Percentiles rank a stretch among this genome's conserved stretches.
phyloP scores from a whole-genome alignment of 1,139 yeast genomes.

The Tardiomyces digboiensis region DNA sequence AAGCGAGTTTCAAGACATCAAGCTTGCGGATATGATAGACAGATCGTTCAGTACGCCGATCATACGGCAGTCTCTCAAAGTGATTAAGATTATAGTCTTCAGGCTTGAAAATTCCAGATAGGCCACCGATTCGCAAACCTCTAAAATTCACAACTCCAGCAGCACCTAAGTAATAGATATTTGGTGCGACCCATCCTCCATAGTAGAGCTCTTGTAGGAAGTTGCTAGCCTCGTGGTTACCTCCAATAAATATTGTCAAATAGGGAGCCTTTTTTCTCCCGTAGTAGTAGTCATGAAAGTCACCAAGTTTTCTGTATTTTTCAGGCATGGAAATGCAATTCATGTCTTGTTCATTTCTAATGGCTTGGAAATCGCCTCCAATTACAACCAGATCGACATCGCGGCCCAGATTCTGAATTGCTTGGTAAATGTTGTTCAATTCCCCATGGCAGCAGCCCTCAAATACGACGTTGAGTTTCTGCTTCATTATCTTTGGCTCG shows the following conservation, averaged over 20 bases:
- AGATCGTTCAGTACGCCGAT: conserved; percentile 37
- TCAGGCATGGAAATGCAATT: conserved; percentile 52
- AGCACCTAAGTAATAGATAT: conserved; percentile 82
- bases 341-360: conserved; percentile 56
- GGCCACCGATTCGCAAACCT: conserved; percentile 70
- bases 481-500: too few relatives aligned
- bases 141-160: conserved; percentile 63
- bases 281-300: conserved; percentile 63
- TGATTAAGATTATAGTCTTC: conserved; percentile 33
- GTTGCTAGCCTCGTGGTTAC: conserved; percentile 88
- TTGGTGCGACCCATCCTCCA: conserved; percentile 96
- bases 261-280: conserved; percentile 61
- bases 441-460: conserved; percentile 97
- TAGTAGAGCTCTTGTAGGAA: conserved; percentile 62
- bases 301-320: conserved; percentile 52
- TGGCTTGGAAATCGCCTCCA: conserved; percentile 82
- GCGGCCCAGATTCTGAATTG: conserved; percentile 19
- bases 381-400: conserved; percentile 59
- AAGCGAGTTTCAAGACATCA: conserved; percentile 48
- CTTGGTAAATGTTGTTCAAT: conserved; percentile 47
- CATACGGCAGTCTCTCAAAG: conserved; percentile 42
- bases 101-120: conserved; percentile 74
- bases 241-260: conserved; percentile 80
- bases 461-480: conserved; percentile 41
- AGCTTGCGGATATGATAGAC: conserved; percentile 67